Conservation (phyloP, 441 rosid genomes). For the Eruca vesicaria region DNA sequence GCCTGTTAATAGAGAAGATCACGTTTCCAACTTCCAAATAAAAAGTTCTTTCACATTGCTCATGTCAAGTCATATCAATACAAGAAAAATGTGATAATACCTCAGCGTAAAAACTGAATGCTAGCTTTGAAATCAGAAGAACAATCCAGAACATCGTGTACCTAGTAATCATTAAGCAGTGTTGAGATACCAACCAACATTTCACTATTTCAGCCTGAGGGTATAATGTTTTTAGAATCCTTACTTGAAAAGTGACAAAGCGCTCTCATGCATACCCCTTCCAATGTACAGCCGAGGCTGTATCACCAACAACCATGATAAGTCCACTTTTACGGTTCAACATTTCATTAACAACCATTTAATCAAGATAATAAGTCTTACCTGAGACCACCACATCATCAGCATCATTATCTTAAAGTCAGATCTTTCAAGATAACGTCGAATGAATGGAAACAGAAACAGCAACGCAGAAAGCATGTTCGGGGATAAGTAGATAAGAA, state of each 20-base stretch:
- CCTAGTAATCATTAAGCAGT: constrained; percentile 39
- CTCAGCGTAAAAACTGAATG: constrained; percentile 80
- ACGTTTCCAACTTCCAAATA: not conserved
- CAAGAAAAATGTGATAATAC: constrained; percentile 31
- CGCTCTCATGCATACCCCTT: constrained; percentile 93
- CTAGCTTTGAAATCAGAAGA: constrained; percentile 58
- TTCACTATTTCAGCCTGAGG: not conserved
- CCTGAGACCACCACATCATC: constrained; percentile 98
- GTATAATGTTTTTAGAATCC: constrained; percentile 18
- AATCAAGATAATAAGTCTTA: constrained; percentile 24
- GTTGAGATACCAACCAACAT: not conserved
- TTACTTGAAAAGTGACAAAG: constrained; percentile 75
- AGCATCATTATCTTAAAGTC: constrained; percentile 61
- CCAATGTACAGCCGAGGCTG: constrained; percentile 85
- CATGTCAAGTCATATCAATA: not conserved
- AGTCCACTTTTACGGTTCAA: constrained; percentile 1
- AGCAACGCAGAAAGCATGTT: constrained; percentile 62
- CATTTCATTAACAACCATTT: not conserved
- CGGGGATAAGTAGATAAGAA: constrained; percentile 67
- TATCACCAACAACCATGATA: constrained; percentile 27
- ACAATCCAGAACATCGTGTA: constrained; percentile 83
- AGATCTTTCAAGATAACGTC: constrained; percentile 71
- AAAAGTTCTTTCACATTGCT: not conserved
- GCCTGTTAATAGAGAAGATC: no score
- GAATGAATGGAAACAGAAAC: constrained; percentile 66